Evolutionary conservation across 306 rosid genomes (phyloP).

Genomic region (Quillaja saponaria): DNA sequence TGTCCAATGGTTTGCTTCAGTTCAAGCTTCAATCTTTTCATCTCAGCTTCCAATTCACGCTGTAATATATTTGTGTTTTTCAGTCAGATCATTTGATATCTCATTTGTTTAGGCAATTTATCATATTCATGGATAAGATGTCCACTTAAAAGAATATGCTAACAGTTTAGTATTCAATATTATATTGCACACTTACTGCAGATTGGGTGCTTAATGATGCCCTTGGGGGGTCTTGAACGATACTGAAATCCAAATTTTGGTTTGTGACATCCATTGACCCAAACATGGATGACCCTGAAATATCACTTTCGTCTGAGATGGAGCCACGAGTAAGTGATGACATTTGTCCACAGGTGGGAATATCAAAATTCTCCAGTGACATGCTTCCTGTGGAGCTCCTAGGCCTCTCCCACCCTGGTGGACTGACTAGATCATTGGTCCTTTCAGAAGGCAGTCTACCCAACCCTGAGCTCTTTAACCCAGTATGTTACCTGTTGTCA

Average conservation of each 20-base stretch:
- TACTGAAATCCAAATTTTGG: constrained; percentile 36
- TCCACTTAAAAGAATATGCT: not conserved
- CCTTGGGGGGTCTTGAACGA: constrained; percentile 19
- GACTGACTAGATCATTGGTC: constrained; percentile 12
- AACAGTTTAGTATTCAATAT: constrained; percentile 5
- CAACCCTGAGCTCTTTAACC: constrained; percentile 30
- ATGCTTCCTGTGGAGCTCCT: constrained; percentile 40
- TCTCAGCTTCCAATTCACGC: constrained; percentile 80
- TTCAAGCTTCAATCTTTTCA: constrained; percentile 85
- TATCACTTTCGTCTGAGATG: constrained; percentile 45
- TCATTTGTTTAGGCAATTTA: not conserved
- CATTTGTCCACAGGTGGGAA: constrained; percentile 35
- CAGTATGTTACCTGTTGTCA: constrained; percentile 36
- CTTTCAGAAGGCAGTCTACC: constrained; percentile 33
- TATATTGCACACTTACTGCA: constrained; percentile 49
- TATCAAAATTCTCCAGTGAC: constrained; percentile 47
- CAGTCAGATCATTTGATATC: constrained; percentile 13
- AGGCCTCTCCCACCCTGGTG: constrained; percentile 42
- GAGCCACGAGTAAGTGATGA: constrained; percentile 39
- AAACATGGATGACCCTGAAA: constrained; percentile 20
- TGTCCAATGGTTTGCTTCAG: constrained; percentile 93
- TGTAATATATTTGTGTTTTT: constrained; percentile 38
- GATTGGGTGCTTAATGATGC: constrained; percentile 33
- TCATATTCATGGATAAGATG: not conserved
- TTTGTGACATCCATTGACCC: constrained; percentile 43